A percentile compares a stretch with the other conserved stretches of the same genome.
Conservation (phyloP, 140 eudicot genomes). For the Cichorium intybus region DNA sequence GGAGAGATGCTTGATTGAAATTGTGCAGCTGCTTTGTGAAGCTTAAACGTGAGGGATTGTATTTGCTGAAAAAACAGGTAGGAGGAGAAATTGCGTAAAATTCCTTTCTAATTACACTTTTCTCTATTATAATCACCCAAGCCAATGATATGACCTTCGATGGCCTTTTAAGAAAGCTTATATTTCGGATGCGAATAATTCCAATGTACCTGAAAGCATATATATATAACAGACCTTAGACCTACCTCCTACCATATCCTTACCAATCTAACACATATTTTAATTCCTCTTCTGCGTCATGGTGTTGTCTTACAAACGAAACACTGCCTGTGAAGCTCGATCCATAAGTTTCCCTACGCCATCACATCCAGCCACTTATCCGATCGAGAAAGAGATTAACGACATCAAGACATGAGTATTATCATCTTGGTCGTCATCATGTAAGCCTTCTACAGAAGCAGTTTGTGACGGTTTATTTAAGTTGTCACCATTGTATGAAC, state of each 20-base stretch:
- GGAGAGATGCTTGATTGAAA: neutral
- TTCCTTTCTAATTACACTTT: neutral
- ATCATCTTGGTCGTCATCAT: neutral
- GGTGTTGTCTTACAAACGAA: conserved; percentile 17
- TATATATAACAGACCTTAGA: conserved; percentile 14
- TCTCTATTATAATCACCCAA: neutral
- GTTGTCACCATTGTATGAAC: conserved; percentile 16
- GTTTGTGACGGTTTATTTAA: conserved; percentile 11
- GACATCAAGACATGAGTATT: conserved; percentile 1
- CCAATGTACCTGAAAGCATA: conserved; percentile 1
- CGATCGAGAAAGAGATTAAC: conserved; percentile 23
- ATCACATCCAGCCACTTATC: conserved; percentile 11
- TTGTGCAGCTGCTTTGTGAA: neutral
- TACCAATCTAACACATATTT: conserved; percentile 14
- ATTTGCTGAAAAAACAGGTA: neutral
- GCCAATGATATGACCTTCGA: conserved; percentile 16
- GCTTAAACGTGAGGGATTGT: neutral
- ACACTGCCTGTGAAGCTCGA: neutral
- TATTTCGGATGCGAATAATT: conserved; percentile 22
- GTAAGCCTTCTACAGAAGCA: conserved; percentile 5
- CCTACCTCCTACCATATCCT: conserved; percentile 12
- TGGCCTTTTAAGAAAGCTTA: neutral
- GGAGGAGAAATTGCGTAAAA: conserved; percentile 1
- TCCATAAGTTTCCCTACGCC: conserved; percentile 26
- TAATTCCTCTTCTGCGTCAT: conserved; percentile 9